These are phyloP conservation scores for Corrigiola litoralis DNA, from an alignment of 179 eudicot genomes.

Conservation along the genomic window DNA sequence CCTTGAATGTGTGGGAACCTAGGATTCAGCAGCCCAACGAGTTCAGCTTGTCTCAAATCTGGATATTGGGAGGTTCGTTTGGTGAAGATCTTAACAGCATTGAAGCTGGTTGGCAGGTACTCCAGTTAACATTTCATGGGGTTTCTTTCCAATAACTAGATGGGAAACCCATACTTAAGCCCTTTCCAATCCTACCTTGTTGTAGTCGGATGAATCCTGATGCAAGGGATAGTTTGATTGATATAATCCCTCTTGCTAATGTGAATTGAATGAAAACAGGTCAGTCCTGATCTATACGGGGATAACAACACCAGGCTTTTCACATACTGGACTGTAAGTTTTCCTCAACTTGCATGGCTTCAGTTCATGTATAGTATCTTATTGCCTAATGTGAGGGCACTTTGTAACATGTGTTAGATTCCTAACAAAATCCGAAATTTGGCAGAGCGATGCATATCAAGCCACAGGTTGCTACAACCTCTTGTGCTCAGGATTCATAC, in stretches of 20 bases:
- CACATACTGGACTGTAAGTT: conserved; percentile 98
- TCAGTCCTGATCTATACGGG: conserved; percentile 97
- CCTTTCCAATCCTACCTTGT: too few species aligned
- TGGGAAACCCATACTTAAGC: too few species aligned
- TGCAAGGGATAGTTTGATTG: neutral
- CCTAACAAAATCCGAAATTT: neutral
- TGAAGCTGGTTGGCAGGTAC: conserved; percentile 99
- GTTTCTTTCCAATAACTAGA: too few species aligned
- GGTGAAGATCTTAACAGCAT: conserved; percentile 99
- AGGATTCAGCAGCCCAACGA: conserved; percentile 91
- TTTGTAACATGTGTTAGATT: neutral
- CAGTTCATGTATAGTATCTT: neutral
- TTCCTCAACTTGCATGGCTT: neutral
- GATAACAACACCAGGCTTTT: conserved; percentile 97
- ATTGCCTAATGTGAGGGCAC: neutral
- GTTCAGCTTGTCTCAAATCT: conserved; percentile 94
- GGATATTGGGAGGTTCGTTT: conserved; percentile 97
- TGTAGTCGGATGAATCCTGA: neutral
- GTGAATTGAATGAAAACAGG: conserved; percentile 44
- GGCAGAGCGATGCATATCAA: conserved; percentile 98
- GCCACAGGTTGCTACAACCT: conserved; percentile 99
- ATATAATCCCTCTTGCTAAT: neutral
- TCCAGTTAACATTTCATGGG: too few species aligned
- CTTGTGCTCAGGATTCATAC: conserved; percentile 96
- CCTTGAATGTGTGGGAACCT: conserved; percentile 98